A percentile compares a stretch with the other conserved stretches of the same genome.
Evolutionary conservation across 768 basidiomycete genomes (phyloP).

Genomic region (Naematelia aurantialba): DNA sequence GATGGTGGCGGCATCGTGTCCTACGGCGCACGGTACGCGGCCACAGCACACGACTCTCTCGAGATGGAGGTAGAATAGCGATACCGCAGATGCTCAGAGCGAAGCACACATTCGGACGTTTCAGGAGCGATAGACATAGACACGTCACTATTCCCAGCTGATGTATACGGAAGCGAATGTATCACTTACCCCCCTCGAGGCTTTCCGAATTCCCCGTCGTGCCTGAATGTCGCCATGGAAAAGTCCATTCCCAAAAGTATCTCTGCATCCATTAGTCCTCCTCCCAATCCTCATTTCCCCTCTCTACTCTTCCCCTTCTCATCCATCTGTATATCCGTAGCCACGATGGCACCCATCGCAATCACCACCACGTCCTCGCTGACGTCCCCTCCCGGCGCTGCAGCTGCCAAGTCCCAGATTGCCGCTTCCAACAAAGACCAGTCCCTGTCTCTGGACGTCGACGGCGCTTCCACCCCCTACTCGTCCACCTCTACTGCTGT

Average conservation of each 20-base stretch:
- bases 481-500: slow-evolving; percentile 44
- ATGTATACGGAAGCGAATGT: too few species aligned
- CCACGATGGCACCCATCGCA: slow-evolving; percentile 35
- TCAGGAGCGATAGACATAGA: too few species aligned
- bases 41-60: too few species aligned
- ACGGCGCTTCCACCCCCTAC: slow-evolving; percentile 37
- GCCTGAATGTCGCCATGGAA: not conserved
- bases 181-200: too few species aligned
- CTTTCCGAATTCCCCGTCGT: not conserved
- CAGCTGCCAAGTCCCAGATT: slow-evolving; percentile 27
- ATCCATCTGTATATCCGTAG: too few species aligned
- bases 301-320: not conserved
- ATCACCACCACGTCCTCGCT: slow-evolving; percentile 34
- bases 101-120: too few species aligned
- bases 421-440: slow-evolving; percentile 27
- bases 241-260: not conserved
- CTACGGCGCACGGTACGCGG: too few species aligned
- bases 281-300: not conserved
- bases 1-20: not conserved
- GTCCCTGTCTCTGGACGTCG: slow-evolving; percentile 31
- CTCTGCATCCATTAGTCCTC: not conserved
- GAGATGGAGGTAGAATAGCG: too few species aligned
- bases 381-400: slow-evolving; percentile 38
- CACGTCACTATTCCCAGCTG: too few species aligned
- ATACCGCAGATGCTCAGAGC: too few species aligned